A percentile compares a stretch with the other conserved stretches of the same genome.
phyloP scores from a whole-genome alignment of 73 alveolate species.

The Paramecium octaurelia region DNA sequence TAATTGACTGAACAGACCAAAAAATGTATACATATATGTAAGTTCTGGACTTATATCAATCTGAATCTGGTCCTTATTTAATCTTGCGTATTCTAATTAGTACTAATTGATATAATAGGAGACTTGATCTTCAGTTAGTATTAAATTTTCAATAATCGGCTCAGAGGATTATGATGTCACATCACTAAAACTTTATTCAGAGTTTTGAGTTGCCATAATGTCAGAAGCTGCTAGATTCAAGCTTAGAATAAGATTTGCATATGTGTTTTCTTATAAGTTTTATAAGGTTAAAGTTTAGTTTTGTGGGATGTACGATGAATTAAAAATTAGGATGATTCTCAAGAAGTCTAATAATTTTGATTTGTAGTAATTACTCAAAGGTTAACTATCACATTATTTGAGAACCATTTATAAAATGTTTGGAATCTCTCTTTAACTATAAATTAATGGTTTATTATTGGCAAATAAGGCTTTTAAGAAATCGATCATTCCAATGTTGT shows the following conservation, averaged over 20 bases:
- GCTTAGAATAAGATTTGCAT: neutral
- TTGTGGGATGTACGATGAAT: neutral
- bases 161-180: neutral
- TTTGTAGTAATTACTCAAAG: neutral
- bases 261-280: neutral
- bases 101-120: neutral
- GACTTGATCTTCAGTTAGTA: neutral
- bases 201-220: neutral
- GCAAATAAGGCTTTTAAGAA: neutral
- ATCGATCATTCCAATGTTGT: neutral
- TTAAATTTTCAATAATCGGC: neutral
- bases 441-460: neutral
- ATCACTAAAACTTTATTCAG: neutral
- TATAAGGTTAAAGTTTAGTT: neutral
- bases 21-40: neutral
- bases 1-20: neutral
- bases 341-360: neutral
- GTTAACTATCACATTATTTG: neutral
- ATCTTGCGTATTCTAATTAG: neutral
- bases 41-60: neutral
- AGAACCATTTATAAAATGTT: neutral
- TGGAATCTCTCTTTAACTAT: neutral
- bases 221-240: neutral
- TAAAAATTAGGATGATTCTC: neutral
- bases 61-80: neutral